Conservation (phyloP, 2,329 filamentous ascomycete species). For the Triangularia verruculosa region DNA sequence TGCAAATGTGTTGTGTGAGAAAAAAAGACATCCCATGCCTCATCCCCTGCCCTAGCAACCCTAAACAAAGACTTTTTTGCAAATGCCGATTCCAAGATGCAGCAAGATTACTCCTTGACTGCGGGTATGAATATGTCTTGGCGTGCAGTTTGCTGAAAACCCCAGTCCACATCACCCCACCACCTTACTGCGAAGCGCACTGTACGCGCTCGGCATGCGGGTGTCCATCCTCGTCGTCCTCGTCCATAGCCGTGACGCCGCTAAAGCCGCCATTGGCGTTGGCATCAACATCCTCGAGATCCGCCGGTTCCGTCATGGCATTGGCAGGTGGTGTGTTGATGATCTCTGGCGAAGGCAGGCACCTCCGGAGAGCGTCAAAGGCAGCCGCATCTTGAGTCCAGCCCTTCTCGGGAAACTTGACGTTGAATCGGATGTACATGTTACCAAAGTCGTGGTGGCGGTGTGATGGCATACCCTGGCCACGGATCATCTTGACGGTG, state of each 20-base stretch:
- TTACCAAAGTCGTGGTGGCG: constrained; percentile 95
- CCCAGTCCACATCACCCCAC: not conserved
- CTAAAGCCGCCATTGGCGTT: constrained; percentile 64
- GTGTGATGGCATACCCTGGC: constrained; percentile 95
- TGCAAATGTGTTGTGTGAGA: not conserved
- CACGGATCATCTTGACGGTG: constrained; percentile 87
- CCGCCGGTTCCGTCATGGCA: constrained; percentile 86
- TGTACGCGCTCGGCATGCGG: constrained; percentile 76
- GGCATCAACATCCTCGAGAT: constrained; percentile 86
- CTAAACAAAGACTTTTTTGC: not conserved
- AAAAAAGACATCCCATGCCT: not conserved
- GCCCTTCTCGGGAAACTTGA: constrained; percentile 88
- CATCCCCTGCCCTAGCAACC: not conserved
- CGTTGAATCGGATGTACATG: constrained; percentile 94
- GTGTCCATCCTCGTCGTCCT: constrained; percentile 76
- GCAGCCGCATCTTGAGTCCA: constrained; percentile 65
- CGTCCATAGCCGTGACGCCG: constrained; percentile 59
- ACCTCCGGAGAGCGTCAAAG: constrained; percentile 75
- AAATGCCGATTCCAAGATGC: not conserved
- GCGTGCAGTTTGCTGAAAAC: not conserved
- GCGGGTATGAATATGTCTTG: not conserved
- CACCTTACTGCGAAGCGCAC: constrained; percentile 77
- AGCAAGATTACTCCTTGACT: not conserved
- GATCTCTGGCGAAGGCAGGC: constrained; percentile 69
- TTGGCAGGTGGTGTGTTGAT: constrained; percentile 70